These are phyloP conservation scores for Pseudonectria buxi DNA, from an alignment of 2,329 filamentous ascomycete genomes.

Conservation along the genomic window DNA sequence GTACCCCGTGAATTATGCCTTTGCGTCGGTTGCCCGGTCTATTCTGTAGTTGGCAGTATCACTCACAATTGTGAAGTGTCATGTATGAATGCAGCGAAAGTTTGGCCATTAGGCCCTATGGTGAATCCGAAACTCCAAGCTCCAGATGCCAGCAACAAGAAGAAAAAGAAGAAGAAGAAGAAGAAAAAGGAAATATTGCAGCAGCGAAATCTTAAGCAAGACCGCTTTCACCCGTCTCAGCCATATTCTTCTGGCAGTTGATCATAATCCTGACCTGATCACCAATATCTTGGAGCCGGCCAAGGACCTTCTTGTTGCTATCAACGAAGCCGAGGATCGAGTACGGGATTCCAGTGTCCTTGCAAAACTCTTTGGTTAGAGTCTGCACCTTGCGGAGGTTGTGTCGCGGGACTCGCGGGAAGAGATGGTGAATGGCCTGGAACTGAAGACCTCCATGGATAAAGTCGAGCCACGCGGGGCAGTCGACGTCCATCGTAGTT, in stretches of 20 bases:
- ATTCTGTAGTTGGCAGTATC: too few relatives aligned
- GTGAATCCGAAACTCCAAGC: too few relatives aligned
- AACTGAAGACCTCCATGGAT: constrained; percentile 68
- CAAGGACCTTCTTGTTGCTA: constrained; percentile 49
- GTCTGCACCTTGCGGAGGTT: constrained; percentile 56
- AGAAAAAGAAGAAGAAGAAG: neutral
- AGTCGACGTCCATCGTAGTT: constrained; percentile 69
- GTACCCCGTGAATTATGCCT: too few relatives aligned
- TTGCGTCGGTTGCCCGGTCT: too few relatives aligned
- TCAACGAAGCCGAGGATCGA: constrained; percentile 54
- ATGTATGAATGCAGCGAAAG: too few relatives aligned
- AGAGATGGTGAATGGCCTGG: constrained; percentile 65
- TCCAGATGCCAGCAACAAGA: too few relatives aligned
- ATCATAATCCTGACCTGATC: constrained; percentile 54
- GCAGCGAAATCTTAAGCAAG: constrained; percentile 20
- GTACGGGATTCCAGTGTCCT: constrained; percentile 58
- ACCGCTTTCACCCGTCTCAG: constrained; percentile 39
- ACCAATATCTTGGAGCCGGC: constrained; percentile 48
- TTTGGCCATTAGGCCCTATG: too few relatives aligned
- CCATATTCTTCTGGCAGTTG: constrained; percentile 48
- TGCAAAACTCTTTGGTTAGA: constrained; percentile 56
- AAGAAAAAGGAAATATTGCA: neutral
- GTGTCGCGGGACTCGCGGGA: constrained; percentile 61
- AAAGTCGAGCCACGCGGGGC: constrained; percentile 65
- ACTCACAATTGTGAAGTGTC: too few relatives aligned